Evolutionary conservation across 2,329 filamentous ascomycete genomes (phyloP), one percentile per base, ranked within the genome.

Genomic region (Biscogniauxia marginata): DNA sequence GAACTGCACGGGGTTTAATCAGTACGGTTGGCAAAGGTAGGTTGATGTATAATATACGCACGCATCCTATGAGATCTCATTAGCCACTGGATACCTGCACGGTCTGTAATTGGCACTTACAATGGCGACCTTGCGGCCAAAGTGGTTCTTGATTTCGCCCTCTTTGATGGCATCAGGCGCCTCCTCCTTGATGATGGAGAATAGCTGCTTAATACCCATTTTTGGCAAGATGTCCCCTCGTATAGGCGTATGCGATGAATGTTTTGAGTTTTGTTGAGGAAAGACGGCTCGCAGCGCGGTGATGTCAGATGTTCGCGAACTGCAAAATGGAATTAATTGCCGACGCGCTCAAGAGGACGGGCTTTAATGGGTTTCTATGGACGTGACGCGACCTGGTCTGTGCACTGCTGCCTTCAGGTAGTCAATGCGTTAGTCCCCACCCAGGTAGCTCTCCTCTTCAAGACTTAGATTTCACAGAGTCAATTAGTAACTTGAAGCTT

Each of bases 61-160:
- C 80, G 83, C 83, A 79, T 86, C 83, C 83, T 86, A 52, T 8
- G 18, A 4, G 22, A 57, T n/a, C 58, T 44, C 45, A 57, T 69
- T 59, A 63, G 55, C 25, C 56, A 19, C 39, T 7, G 8, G 11
- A 7, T 22, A 8, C 43, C 46, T 49, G 8, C 22, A n/a, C 19
- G 49, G 34, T 66, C 50, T 65, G 63, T 39, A 23, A 44, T 34
- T 13, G 2, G 30, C 25, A 80, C 90, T 71, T 80, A 96, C 93
- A 75, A 97, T 97, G 52, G 93, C 93, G 59, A 99, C 93, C 77
- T 99, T 99, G 73, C 95, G 90, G 62, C 95, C 95, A 72, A 99
- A 99, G 64, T 99, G 95, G 67, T 93, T 93, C 79, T 99, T 99
- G 81, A 99, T 99, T 71, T 99, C 95, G 58, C 95, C 91, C 70